Evolutionary conservation across 2,329 filamentous ascomycete genomes (phyloP).

Genomic region (Aspergillus tubingensis): DNA sequence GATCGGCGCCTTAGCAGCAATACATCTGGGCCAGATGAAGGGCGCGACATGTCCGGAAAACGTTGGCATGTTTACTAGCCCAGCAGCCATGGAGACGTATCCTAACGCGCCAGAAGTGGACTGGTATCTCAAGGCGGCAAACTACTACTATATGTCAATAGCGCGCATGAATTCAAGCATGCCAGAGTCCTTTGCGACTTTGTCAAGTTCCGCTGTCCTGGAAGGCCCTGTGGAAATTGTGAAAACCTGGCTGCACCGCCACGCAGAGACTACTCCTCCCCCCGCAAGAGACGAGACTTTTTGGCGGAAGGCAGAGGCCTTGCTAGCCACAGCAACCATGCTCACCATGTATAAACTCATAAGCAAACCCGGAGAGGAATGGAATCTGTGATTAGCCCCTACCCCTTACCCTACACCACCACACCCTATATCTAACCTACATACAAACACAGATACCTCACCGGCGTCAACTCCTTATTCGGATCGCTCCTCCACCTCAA

Average conservation of each 20-base stretch:
- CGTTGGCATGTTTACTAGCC: constrained; percentile 35
- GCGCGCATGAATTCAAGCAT: constrained; percentile 49
- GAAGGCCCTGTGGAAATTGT: constrained; percentile 34
- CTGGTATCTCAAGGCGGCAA: constrained; percentile 62
- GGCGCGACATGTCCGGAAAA: constrained; percentile 24
- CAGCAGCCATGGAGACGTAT: constrained; percentile 51
- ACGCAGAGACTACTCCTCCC: constrained; percentile 14
- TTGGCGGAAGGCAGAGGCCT: constrained; percentile 56
- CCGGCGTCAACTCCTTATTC: constrained; percentile 60
- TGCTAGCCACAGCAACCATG: constrained; percentile 62
- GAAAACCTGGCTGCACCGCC: constrained; percentile 26
- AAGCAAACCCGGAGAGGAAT: constrained; percentile 61
- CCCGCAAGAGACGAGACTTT: constrained; percentile 20
- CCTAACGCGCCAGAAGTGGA: constrained; percentile 51
- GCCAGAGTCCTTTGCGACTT: constrained; percentile 31
- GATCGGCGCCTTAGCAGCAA: constrained; percentile 43
- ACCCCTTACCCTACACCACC: neutral
- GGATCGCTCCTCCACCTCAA: constrained; percentile 44
- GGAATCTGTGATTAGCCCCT: constrained; percentile 48
- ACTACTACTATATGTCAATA: constrained; percentile 62
- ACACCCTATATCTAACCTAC: neutral
- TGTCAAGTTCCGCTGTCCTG: constrained; percentile 33
- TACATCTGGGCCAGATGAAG: constrained; percentile 40
- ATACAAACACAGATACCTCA: constrained; percentile 51
- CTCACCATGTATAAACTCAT: constrained; percentile 65